Conservation (phyloP, 2,329 filamentous ascomycete genomes). For the Leptoxyphium fumago region DNA sequence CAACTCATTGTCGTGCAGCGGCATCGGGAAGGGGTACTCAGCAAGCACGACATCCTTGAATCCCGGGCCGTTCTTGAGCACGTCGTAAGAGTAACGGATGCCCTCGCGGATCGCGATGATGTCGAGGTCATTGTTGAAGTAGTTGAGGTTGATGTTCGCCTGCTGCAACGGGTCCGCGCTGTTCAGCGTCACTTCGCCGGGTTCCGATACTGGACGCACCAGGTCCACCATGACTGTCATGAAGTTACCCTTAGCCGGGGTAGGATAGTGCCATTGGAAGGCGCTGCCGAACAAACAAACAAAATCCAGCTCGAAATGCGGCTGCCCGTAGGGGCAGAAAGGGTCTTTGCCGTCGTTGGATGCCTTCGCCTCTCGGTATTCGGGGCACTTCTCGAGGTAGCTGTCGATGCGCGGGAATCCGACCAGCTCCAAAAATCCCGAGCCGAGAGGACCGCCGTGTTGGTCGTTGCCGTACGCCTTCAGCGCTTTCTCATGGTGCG, state of each 20-base stretch:
- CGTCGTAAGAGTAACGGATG: slow-evolving; percentile 2
- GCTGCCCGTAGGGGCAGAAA: slow-evolving; percentile 15
- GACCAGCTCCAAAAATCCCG: slow-evolving; percentile 11
- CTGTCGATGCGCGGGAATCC: slow-evolving; percentile 5
- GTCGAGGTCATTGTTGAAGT: slow-evolving; percentile 34
- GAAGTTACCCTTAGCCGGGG: slow-evolving; percentile 11
- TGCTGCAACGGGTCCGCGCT: slow-evolving; percentile 1
- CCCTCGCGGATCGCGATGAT: slow-evolving; percentile 3
- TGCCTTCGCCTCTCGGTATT: neutral
- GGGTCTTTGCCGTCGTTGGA: slow-evolving; percentile 7
- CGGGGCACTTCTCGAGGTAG: neutral
- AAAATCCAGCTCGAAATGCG: slow-evolving; percentile 34
- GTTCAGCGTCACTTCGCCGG: slow-evolving; percentile 6
- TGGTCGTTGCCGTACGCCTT: slow-evolving; percentile 3
- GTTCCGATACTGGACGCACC: slow-evolving; percentile 21
- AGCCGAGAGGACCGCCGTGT: slow-evolving; percentile 6
- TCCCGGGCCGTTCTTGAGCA: neutral
- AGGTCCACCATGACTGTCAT: slow-evolving; percentile 43
- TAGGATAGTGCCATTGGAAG: neutral
- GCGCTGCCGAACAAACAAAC: slow-evolving; percentile 18
- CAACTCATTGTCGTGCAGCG: slow-evolving; percentile 6
- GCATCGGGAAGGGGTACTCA: slow-evolving; percentile 5
- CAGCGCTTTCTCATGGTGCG: neutral
- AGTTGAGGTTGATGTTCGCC: slow-evolving; percentile 29
- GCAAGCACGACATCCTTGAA: neutral